Evolutionary conservation across 2,329 filamentous ascomycete genomes (phyloP).

Genomic region (Fusarium foetens): DNA sequence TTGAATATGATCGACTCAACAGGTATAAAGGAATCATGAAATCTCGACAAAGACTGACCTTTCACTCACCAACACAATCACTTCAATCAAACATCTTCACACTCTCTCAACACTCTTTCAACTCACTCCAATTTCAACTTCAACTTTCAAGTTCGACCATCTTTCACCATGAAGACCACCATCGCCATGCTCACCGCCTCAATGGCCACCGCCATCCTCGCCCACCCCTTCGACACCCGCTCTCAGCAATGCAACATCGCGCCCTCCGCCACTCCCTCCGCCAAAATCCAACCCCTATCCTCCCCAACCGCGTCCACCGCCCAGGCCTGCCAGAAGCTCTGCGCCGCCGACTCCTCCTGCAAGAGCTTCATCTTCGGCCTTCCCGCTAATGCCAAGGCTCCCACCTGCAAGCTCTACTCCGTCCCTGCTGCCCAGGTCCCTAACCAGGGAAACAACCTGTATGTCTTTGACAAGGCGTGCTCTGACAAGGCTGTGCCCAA

Average conservation of each 20-base stretch:
- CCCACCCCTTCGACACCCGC: conserved; percentile 16
- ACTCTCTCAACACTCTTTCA: neutral
- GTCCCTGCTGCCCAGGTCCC: conserved; percentile 3
- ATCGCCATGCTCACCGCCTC: conserved; percentile 25
- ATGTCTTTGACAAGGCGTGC: conserved; percentile 14
- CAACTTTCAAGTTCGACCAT: neutral
- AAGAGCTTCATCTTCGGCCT: conserved; percentile 19
- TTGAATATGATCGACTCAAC: neutral
- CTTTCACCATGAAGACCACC: conserved; percentile 28
- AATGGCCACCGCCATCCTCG: conserved; percentile 20
- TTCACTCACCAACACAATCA: neutral
- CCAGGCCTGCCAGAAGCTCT: conserved; percentile 3
- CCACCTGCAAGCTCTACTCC: neutral
- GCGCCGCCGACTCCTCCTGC: neutral
- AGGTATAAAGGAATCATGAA: neutral
- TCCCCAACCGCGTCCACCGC: neutral
- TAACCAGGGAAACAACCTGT: neutral
- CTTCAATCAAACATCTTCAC: neutral
- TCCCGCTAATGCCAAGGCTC: neutral
- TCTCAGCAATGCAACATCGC: conserved; percentile 29
- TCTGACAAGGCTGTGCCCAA: neutral
- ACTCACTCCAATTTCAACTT: too few species aligned
- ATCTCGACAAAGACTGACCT: neutral
- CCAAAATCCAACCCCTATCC: conserved; percentile 8
- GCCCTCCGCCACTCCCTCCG: neutral